Evolutionary conservation across 169 alveolate species (phyloP), one percentile per base, ranked within the genome.

Genomic region (Plasmodium relictum): DNA sequence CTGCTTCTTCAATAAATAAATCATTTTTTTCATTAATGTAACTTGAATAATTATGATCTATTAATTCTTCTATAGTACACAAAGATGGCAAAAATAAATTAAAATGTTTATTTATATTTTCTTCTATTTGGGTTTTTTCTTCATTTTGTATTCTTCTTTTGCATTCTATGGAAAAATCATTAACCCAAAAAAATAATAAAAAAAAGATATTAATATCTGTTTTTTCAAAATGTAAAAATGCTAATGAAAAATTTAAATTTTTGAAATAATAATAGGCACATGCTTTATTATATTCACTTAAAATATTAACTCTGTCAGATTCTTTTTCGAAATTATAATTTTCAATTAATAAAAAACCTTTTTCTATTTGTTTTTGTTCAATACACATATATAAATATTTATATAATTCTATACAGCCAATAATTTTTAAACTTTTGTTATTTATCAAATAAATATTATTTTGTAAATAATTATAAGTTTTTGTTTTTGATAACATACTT

Each of bases 231-330:
- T 50, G 83, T 62, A 83, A 9, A 26, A 83, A 83, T 0, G 91
- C 50, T 5, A 68, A 20, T 0, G 91, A 20, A 18, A 83, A 83
- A 8, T 83, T 42, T 16, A 61, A 70, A 37, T 59, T 37, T 0
- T 39, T 52, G 31, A 83, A 83, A 20, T 37, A 44, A 44, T 41
- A 42, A 20, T 83, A 83, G 7, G 73, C 91, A 83, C 91, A 83
- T 20, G 83, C 83, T 52, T 83, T 83, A 54, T 26, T 83, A 54
- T 83, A 83, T 24, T 52, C 85, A 16, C 66, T 10, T 14, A 83
- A 20, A 0, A 61, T 69, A 56, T 14, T 37, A 7, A n/a, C n/a
- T 44, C 61, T 83, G 2, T 83, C 91, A 2, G 8, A 1, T n/a
- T 83, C 63, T 54, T 26, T 56, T 22, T 83, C 72, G 26, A 68